Conservation (phyloP, 768 basidiomycete genomes). For the Leccinum ochraceum region DNA sequence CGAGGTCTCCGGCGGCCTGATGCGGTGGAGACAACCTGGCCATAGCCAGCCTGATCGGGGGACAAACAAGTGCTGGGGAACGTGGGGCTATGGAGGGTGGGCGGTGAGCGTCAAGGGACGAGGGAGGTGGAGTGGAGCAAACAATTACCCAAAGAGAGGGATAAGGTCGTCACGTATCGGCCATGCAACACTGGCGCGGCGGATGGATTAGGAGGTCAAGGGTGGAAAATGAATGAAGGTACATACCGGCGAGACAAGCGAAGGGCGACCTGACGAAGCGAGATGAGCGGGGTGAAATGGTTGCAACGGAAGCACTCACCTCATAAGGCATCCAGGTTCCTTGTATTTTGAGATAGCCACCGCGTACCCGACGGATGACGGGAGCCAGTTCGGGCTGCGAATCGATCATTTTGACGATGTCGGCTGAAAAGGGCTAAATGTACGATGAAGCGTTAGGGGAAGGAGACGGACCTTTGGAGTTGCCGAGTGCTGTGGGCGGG, state of each 20-base stretch:
- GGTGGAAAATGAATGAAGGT: constrained; percentile 13
- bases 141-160: constrained; percentile 80
- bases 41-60: constrained; percentile 85
- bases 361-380: constrained; percentile 80
- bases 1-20: constrained; percentile 63
- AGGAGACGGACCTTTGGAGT: constrained; percentile 70
- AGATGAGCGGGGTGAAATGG: constrained; percentile 21
- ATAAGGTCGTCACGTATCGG: constrained; percentile 82
- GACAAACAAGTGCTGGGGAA: constrained; percentile 83
- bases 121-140: neutral
- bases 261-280: constrained; percentile 63
- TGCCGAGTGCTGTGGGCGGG: constrained; percentile 63
- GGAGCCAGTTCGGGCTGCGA: constrained; percentile 85
- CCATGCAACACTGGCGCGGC: constrained; percentile 77
- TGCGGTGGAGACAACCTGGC: constrained; percentile 70
- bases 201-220: constrained; percentile 15
- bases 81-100: constrained; percentile 56
- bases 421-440: constrained; percentile 51
- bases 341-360: constrained; percentile 89
- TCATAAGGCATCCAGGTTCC: constrained; percentile 96
- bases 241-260: constrained; percentile 76
- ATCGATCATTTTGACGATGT: constrained; percentile 92
- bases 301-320: constrained; percentile 41
- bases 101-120: constrained; percentile 15
- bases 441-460: constrained; percentile 9